phyloP scores from a whole-genome alignment of 306 rosid species.

The Pyrus betulifolia region DNA sequence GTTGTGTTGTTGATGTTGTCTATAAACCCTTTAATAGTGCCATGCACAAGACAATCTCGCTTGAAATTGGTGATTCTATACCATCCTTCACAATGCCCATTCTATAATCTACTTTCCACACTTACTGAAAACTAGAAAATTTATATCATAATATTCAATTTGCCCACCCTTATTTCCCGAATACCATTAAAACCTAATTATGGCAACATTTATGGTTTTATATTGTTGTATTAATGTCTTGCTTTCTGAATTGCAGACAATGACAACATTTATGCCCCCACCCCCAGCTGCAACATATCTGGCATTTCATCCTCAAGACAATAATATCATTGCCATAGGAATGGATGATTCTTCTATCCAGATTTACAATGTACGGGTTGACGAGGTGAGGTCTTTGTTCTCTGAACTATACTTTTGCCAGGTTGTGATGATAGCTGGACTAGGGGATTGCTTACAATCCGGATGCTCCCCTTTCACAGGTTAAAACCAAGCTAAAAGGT shows the following conservation, averaged over 20 bases:
- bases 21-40: background rate
- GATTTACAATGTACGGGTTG: slow-evolving; percentile 92
- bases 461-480: slow-evolving; percentile 39
- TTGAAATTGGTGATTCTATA: background rate
- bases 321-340: slow-evolving; percentile 96
- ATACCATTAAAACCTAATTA: background rate
- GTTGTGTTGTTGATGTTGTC: background rate
- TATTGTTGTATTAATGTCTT: slow-evolving; percentile 14
- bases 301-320: slow-evolving; percentile 99
- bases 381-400: slow-evolving; percentile 81
- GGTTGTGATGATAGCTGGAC: slow-evolving; percentile 5
- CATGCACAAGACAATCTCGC: background rate
- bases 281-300: slow-evolving; percentile 99
- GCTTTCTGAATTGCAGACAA: slow-evolving; percentile 56
- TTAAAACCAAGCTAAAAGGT: slow-evolving; percentile 88
- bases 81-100: background rate
- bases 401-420: slow-evolving; percentile 1
- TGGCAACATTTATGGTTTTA: background rate
- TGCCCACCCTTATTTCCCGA: background rate
- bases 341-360: slow-evolving; percentile 98
- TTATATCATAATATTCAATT: background rate
- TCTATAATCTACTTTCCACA: background rate
- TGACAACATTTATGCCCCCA: slow-evolving; percentile 99
- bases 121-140: background rate
- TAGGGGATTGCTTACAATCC: slow-evolving; percentile 1